These are phyloP conservation scores for Phytophthora boehmeriae DNA, from an alignment of 352 stramenopile genomes.

Conservation along the genomic window DNA sequence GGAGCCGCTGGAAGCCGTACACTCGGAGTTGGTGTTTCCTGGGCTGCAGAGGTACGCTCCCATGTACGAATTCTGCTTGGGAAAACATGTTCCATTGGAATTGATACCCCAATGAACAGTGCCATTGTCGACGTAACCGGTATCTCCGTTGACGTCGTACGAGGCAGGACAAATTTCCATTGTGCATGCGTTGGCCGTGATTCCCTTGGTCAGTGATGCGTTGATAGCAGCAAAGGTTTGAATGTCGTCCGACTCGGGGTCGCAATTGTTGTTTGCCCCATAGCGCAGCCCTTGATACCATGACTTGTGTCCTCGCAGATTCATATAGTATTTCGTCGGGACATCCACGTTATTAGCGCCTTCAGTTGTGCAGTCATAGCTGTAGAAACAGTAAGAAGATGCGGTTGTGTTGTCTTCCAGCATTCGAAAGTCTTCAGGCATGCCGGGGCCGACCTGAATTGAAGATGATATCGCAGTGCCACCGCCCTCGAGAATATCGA, in stretches of 20 bases:
- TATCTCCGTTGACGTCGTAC: slow-evolving; percentile 54
- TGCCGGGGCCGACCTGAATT: slow-evolving; percentile 75
- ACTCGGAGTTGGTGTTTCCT: slow-evolving; percentile 38
- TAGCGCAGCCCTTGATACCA: slow-evolving; percentile 73
- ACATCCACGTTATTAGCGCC: slow-evolving; percentile 49
- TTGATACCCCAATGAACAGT: slow-evolving; percentile 39
- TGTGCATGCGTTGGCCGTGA: slow-evolving; percentile 51
- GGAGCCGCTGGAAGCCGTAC: slow-evolving; percentile 25
- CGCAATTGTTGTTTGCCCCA: slow-evolving; percentile 56
- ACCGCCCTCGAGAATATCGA: slow-evolving; percentile 91
- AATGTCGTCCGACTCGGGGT: slow-evolving; percentile 12
- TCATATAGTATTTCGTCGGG: slow-evolving; percentile 35
- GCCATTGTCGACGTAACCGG: slow-evolving; percentile 30
- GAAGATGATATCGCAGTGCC: slow-evolving; percentile 78
- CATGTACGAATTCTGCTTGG: slow-evolving; percentile 43
- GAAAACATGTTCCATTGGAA: slow-evolving; percentile 39
- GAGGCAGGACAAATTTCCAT: slow-evolving; percentile 44
- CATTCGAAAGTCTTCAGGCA: slow-evolving; percentile 44
- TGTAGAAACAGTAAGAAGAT: slow-evolving; percentile 42
- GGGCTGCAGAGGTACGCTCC: slow-evolving; percentile 40
- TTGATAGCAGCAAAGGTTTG: slow-evolving; percentile 49
- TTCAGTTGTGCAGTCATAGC: slow-evolving; percentile 32
- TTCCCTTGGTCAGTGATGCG: slow-evolving; percentile 28
- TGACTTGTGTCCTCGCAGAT: slow-evolving; percentile 47
- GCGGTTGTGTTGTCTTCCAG: slow-evolving; percentile 22